Evolutionary conservation across 768 basidiomycete genomes (phyloP), one percentile per base, ranked within the genome.

Genomic region (Solioccasus polychromus): DNA sequence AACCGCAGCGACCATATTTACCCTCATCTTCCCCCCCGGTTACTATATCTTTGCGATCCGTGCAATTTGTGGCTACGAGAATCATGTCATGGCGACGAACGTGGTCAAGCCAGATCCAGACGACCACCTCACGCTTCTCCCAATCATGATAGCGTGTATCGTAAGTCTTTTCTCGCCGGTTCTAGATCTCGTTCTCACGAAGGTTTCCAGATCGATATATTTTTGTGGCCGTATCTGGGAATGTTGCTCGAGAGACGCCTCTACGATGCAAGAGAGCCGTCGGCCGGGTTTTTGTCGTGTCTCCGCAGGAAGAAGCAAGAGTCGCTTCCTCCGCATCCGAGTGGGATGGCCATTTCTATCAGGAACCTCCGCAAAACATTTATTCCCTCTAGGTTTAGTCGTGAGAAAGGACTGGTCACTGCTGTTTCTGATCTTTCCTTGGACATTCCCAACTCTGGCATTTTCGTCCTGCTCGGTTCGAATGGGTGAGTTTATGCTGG

Each of bases 391-490:
- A 40, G 70, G 39, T 76, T 83, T 53, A 63, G 68, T 8, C 68
- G 72, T 26, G 69, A 69, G 37, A 77, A 78, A 44, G 66, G 66
- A 6, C 52, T 58, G 4, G 77, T 89, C 5, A 79, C 74, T 8
- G 88, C 88, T 2, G 75, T 90, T 23, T 67, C 70, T 2, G 79
- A 86, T 48, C 74, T 91, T 23, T 80, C 78, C 5, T 61, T 90
- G 31, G 76, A 84, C 51, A 73, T 91, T 10, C 88, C 88, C 2
- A 80, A 80, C 54, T 71, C 67, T 6, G 86, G 87, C 8, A 87
- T 89, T n/a, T 89, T 81, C 55, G 85, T 88, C 23, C 68, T 90
- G 8, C 67, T 89, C 10, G 88, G 87, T 22, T 80, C 85, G 2
- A 86, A 87, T 50, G 84, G 83, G 81, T 69, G 20, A 25, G 67